Evolutionary conservation across 495 filamentous ascomycete genomes (phyloP).

Genomic region (Aspergillus ostianus): DNA sequence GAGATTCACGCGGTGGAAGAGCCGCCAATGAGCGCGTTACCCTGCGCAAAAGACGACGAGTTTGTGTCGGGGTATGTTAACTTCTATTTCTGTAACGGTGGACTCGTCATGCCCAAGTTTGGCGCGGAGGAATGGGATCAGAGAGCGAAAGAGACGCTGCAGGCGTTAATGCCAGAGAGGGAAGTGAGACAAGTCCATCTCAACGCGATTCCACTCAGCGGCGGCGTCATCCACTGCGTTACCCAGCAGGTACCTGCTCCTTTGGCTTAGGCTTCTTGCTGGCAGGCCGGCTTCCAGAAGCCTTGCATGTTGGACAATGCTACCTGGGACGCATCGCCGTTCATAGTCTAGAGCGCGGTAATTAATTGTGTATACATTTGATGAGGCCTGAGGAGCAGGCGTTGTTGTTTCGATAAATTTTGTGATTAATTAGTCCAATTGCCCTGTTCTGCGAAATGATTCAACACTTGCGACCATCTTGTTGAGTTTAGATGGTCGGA

Average conservation of each 20-base stretch:
- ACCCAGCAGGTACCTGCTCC: slow-evolving; percentile 25
- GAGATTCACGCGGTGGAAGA: slow-evolving; percentile 26
- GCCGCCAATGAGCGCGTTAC: slow-evolving; percentile 19
- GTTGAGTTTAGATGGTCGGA: neutral
- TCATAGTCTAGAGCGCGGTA: no score
- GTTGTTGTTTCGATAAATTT: no score
- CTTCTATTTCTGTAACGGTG: slow-evolving; percentile 29
- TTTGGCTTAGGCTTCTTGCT: neutral
- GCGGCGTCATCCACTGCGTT: slow-evolving; percentile 29
- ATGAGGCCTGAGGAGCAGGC: no score
- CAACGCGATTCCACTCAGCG: slow-evolving; percentile 26
- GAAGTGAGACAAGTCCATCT: slow-evolving; percentile 24
- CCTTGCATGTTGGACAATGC: no score
- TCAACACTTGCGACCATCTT: no score
- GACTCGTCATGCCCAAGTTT: slow-evolving; percentile 28
- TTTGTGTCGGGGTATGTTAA: slow-evolving; percentile 27
- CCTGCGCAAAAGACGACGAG: slow-evolving; percentile 18
- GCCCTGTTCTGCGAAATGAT: no score
- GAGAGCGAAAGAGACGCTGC: slow-evolving; percentile 20
- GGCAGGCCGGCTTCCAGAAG: no score
- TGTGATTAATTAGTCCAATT: no score
- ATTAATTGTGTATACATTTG: no score
- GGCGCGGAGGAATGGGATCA: slow-evolving; percentile 21
- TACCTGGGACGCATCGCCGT: no score
- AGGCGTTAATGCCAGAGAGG: slow-evolving; percentile 20